These are phyloP conservation scores for Clarireedia monteithiana DNA, from an alignment of 2,329 filamentous ascomycete genomes.

Conservation along the genomic window DNA sequence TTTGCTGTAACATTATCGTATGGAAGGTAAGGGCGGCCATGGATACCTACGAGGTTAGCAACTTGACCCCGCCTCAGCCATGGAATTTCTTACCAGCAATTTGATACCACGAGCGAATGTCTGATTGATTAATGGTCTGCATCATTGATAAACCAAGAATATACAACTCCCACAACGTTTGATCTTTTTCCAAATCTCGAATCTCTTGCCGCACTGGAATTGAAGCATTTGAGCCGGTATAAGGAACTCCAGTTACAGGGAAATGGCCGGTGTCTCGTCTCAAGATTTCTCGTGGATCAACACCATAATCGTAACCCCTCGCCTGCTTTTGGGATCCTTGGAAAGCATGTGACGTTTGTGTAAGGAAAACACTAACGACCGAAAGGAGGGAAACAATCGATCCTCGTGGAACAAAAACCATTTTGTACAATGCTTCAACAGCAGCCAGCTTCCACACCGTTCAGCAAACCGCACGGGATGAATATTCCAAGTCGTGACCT, in stretches of 20 bases:
- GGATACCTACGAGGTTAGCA: constrained; percentile 19
- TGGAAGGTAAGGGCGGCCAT: constrained; percentile 22
- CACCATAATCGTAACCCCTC: constrained; percentile 19
- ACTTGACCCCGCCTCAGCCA: not conserved
- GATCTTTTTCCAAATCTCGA: constrained; percentile 20
- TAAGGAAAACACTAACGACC: not conserved
- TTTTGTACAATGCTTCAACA: not conserved
- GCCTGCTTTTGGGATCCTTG: not conserved
- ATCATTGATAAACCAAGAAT: constrained; percentile 24
- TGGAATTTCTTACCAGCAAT: constrained; percentile 16
- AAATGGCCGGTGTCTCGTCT: constrained; percentile 13
- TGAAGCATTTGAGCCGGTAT: constrained; percentile 15
- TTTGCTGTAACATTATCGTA: constrained; percentile 19
- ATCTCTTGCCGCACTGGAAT: constrained; percentile 21
- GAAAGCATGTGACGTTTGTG: not conserved
- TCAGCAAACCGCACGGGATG: not conserved
- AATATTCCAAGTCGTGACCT: too few species aligned
- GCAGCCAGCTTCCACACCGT: not conserved
- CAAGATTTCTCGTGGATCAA: constrained; percentile 7
- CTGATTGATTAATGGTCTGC: constrained; percentile 15
- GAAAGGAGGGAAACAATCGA: not conserved
- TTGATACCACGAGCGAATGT: constrained; percentile 24
- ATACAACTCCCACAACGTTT: constrained; percentile 23
- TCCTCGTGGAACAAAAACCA: not conserved
- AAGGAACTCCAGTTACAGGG: constrained; percentile 6